Evolutionary conservation across 164 flowering plant species (phyloP), one percentile per base, ranked within the genome.

Genomic region (Chimonanthus praecox): DNA sequence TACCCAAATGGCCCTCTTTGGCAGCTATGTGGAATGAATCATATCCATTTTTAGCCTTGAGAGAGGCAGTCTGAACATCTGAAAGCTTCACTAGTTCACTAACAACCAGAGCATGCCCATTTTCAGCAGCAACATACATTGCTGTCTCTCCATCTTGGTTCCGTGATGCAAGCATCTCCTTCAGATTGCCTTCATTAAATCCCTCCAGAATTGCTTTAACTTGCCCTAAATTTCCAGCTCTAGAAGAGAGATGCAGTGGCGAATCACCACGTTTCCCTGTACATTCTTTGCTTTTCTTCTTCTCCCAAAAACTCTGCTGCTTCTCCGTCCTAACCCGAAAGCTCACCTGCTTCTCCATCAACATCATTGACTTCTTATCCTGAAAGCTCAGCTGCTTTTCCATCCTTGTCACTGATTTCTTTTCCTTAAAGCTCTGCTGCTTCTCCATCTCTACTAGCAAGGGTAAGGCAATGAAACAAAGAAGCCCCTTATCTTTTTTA

Each of bases 11-110:
- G 8, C 97, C 99, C 51, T 91, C 91, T 82, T 87, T 95, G 20
- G 98, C 92, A 7, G 99, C 97, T 47, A 93, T 79, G 85, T 95
- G 99, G 74, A 95, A 90, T 4, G 98, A 79, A 79, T 95, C 99
- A 73, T 65, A 88, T 11, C 97, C 91, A 73, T 89, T 93, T 64
- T 80, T 88, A 18, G 98, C 94, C 2, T 83, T 77, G 18, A 89
- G 77, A 18, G 90, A 83, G 0, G 97, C 94, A 71, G 83, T 80
- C 74, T 88, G 82, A 67, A 87, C 83, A 71, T 95, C 94, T 60
- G 78, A 79, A 81, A 85, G 73, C 73, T 87, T 90, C 88, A 95
- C 76, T 49, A 95, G 77, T 84, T 90, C 92, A 3, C 49, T 74
- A 51, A 90, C 94, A 33, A 91, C 83, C 1, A 43, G 33, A 6